Evolutionary conservation across 352 stramenopile genomes (phyloP).

Genomic region (Aphanomyces cochlioides): DNA sequence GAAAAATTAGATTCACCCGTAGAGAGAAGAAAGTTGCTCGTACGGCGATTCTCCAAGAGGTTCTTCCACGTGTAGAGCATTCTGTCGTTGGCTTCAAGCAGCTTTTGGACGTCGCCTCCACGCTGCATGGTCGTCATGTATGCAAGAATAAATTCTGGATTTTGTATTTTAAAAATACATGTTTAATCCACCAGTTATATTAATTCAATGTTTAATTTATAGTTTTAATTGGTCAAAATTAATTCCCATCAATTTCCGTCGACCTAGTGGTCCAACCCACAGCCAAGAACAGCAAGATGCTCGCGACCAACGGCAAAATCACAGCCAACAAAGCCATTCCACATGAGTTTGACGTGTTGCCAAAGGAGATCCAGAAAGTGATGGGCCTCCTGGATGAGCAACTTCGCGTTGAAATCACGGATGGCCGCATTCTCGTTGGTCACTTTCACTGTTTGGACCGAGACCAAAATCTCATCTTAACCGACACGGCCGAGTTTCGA

Average conservation of each 20-base stretch:
- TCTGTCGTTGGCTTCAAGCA: conserved; percentile 85
- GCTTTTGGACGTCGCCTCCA: conserved; percentile 58
- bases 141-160: background rate
- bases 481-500: conserved; percentile 57
- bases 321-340: background rate
- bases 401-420: conserved; percentile 63
- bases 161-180: background rate
- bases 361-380: conserved; percentile 37
- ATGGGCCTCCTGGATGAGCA: conserved; percentile 57
- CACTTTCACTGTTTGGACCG: conserved; percentile 79
- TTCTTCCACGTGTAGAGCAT: conserved; percentile 67
- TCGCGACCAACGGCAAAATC: conserved; percentile 20
- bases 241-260: too few relatives aligned
- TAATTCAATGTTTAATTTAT: too few relatives aligned
- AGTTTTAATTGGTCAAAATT: too few relatives aligned
- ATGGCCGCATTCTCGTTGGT: conserved; percentile 62
- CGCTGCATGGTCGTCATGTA: conserved; percentile 7
- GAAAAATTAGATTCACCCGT: background rate
- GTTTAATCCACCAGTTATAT: too few relatives aligned
- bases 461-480: conserved; percentile 77
- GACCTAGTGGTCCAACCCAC: too few relatives aligned
- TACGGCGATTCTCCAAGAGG: conserved; percentile 74
- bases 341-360: background rate
- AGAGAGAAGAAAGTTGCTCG: conserved; percentile 15
- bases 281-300: background rate